phyloP scores from a whole-genome alignment of 352 stramenopile species.

The Phytophthora megakarya region DNA sequence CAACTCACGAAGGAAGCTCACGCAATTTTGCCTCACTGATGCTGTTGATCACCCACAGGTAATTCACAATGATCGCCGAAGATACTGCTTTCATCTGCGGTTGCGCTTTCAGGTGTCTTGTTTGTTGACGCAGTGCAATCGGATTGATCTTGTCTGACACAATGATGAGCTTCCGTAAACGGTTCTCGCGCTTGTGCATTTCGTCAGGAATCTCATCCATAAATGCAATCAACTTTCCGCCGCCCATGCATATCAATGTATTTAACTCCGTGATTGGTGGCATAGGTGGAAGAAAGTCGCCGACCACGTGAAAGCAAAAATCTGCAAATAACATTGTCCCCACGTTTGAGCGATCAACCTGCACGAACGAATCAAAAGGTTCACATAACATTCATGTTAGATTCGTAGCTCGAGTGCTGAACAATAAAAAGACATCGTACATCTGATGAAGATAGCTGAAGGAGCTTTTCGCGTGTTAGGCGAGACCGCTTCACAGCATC shows the following conservation, averaged over 20 bases:
- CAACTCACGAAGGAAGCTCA: slow-evolving; percentile 33
- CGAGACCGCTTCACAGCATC: slow-evolving; percentile 60
- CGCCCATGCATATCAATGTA: slow-evolving; percentile 69
- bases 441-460: slow-evolving; percentile 23
- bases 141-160: slow-evolving; percentile 80
- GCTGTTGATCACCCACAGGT: slow-evolving; percentile 88
- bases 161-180: slow-evolving; percentile 58
- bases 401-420: neutral
- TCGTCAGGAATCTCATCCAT: slow-evolving; percentile 57
- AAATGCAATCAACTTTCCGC: slow-evolving; percentile 56
- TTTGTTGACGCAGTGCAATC: slow-evolving; percentile 48
- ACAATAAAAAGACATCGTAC: slow-evolving; percentile 23
- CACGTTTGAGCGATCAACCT: slow-evolving; percentile 29
- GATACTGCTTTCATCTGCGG: slow-evolving; percentile 48
- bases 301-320: slow-evolving; percentile 75
- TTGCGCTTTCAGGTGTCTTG: slow-evolving; percentile 44
- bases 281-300: slow-evolving; percentile 82
- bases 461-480: slow-evolving; percentile 44
- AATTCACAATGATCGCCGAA: slow-evolving; percentile 69
- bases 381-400: slow-evolving; percentile 9
- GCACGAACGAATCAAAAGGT: neutral
- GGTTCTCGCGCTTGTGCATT: slow-evolving; percentile 59
- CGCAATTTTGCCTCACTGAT: slow-evolving; percentile 81
- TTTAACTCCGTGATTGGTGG: slow-evolving; percentile 69
- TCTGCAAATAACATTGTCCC: slow-evolving; percentile 75